Percentiles rank a stretch among this genome's conserved stretches.
Conservation (phyloP, 495 filamentous ascomycete genomes). For the Xylaria longipes region DNA sequence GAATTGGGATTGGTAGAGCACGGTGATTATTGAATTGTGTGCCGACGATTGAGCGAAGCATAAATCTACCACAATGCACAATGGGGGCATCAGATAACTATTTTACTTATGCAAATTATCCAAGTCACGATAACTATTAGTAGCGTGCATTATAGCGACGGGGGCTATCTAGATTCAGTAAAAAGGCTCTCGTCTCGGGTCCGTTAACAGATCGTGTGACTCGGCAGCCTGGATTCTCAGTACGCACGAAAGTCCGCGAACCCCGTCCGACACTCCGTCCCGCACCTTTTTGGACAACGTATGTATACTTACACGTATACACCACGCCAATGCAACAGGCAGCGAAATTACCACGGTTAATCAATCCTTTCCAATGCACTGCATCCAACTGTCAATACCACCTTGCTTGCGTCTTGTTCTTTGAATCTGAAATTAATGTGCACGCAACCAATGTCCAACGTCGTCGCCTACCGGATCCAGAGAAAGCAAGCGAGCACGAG, state of each 20-base stretch:
- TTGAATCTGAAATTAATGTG: not conserved
- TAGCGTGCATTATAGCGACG: not conserved
- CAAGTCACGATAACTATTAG: not conserved
- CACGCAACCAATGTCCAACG: not conserved
- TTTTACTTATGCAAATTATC: not conserved
- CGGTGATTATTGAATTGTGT: not conserved
- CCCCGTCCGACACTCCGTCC: slow-evolving; percentile 1
- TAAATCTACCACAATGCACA: not conserved
- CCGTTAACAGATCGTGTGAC: slow-evolving; percentile 6
- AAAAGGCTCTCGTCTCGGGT: slow-evolving; percentile 1
- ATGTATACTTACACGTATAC: not conserved
- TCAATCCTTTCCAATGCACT: slow-evolving; percentile 1
- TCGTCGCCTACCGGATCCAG: slow-evolving; percentile 12
- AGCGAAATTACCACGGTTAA: slow-evolving; percentile 15
- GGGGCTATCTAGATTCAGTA: not conserved
- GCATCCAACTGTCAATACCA: slow-evolving; percentile 7
- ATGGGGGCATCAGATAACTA: not conserved
- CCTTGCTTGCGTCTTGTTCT: slow-evolving; percentile 7
- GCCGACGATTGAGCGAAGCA: not conserved
- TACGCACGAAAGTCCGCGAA: slow-evolving; percentile 20
- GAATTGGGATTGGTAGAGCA: slow-evolving; percentile 11
- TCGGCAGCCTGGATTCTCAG: slow-evolving; percentile 3
- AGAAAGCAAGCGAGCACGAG: slow-evolving; percentile 17
- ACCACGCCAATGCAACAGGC: not conserved
- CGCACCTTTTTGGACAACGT: not conserved